Conservation (phyloP, 2,329 filamentous ascomycete species). For the Phialemonium atrogriseum region DNA sequence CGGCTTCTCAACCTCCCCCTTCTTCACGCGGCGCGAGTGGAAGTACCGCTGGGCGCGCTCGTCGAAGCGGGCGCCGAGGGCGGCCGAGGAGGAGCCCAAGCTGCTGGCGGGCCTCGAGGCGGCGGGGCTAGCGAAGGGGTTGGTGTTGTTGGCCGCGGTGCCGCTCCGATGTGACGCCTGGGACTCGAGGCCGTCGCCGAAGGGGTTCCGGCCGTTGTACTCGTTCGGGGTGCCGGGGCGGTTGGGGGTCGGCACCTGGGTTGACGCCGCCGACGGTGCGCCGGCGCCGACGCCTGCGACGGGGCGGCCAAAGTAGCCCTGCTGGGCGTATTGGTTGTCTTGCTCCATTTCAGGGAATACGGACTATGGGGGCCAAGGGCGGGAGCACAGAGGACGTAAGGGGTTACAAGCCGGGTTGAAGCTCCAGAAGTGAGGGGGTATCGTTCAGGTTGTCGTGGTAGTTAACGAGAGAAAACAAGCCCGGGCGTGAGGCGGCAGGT, state of each 20-base stretch:
- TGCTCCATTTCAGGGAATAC: too few species aligned
- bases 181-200: constrained; percentile 29
- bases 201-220: constrained; percentile 29
- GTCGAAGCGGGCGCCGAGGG: constrained; percentile 25
- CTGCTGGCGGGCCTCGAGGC: constrained; percentile 39
- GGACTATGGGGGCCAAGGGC: too few species aligned
- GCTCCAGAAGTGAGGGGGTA: too few species aligned
- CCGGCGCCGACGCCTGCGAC: constrained; percentile 19
- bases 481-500: too few species aligned
- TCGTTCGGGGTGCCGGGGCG: constrained; percentile 33
- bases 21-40: constrained; percentile 63
- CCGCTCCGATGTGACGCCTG: constrained; percentile 23
- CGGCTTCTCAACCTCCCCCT: constrained; percentile 66
- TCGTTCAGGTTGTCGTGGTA: too few species aligned
- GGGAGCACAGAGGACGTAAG: too few species aligned
- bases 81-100: constrained; percentile 35
- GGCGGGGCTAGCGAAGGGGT: constrained; percentile 38
- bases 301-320: constrained; percentile 12
- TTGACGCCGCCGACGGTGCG: constrained; percentile 26
- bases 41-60: constrained; percentile 51
- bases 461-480: too few species aligned
- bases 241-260: constrained; percentile 29
- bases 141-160: constrained; percentile 16
- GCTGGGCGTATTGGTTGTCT: constrained; percentile 7
- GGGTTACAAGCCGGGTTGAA: too few species aligned